A percentile compares a stretch with the other conserved stretches of the same genome.
Conservation (phyloP, 148 eudicot genomes). For the Arbutus unedo region DNA sequence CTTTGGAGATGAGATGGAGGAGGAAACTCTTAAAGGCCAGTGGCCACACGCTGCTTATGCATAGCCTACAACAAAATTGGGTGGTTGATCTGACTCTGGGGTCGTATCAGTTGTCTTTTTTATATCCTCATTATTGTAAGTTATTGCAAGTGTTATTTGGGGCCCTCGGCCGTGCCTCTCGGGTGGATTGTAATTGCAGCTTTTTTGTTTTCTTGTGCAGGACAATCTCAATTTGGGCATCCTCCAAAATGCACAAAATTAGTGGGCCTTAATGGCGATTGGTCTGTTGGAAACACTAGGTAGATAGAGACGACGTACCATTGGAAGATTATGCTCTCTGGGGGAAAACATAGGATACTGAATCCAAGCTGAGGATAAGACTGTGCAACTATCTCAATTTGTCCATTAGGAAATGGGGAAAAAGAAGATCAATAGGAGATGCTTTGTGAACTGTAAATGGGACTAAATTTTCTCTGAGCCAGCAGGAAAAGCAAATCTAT, state of each 20-base stretch:
- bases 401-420: constrained; percentile 4
- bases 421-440: neutral
- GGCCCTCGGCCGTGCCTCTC: constrained; percentile 1
- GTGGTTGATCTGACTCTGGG: neutral
- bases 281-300: too few relatives aligned
- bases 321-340: constrained; percentile 1
- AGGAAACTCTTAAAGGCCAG: neutral
- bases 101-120: constrained; percentile 8
- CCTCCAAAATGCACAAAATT: neutral
- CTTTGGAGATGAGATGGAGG: neutral
- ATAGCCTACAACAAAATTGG: constrained; percentile 15
- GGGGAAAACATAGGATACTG: neutral
- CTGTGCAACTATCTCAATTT: constrained; percentile 5
- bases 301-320: neutral
- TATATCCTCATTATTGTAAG: neutral
- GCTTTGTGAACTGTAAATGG: constrained; percentile 6
- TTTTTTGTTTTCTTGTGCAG: constrained; percentile 17
- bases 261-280: neutral
- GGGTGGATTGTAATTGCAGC: neutral
- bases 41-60: neutral
- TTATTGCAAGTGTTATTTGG: constrained; percentile 3
- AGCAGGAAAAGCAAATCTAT: constrained; percentile 14
- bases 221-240: constrained; percentile 8
- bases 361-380: neutral
- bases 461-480: constrained; percentile 3